These are phyloP conservation scores for Zarea fungicola DNA, from an alignment of 2,329 filamentous ascomycete genomes.

Conservation along the genomic window DNA sequence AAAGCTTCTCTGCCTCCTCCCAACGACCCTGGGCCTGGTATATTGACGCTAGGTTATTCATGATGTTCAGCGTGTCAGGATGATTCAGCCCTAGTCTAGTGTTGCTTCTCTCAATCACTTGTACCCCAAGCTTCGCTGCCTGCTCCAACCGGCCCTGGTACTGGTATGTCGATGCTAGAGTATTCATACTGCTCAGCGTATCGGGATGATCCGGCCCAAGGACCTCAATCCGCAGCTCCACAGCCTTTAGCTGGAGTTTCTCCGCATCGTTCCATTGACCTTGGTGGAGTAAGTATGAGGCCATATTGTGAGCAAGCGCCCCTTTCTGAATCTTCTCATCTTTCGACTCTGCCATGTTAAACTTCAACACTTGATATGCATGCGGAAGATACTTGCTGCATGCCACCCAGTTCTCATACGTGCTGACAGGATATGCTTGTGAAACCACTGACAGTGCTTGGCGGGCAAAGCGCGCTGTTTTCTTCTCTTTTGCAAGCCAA, in stretches of 20 bases:
- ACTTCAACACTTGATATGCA: conserved; percentile 17
- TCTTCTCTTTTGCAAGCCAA: conserved; percentile 19
- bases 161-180: conserved; percentile 12
- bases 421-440: conserved; percentile 15
- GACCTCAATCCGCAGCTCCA: conserved; percentile 5
- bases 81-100: conserved; percentile 16
- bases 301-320: neutral
- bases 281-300: neutral
- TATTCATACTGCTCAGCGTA: conserved; percentile 4
- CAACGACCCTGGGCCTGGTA: neutral
- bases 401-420: conserved; percentile 10
- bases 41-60: conserved; percentile 13
- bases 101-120: conserved; percentile 16
- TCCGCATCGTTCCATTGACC: conserved; percentile 17
- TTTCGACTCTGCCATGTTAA: conserved; percentile 11
- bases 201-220: conserved; percentile 11
- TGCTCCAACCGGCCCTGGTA: conserved; percentile 14
- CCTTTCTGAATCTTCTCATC: conserved; percentile 9
- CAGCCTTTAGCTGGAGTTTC: conserved; percentile 8
- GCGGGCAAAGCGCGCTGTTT: neutral
- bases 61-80: conserved; percentile 17
- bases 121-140: conserved; percentile 13
- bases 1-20: neutral
- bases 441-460: conserved; percentile 19
- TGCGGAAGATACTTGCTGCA: conserved; percentile 22